Evolutionary conservation across 23 red algal genomes (phyloP), one percentile per base, ranked within the genome.

Genomic region (Gracilaria gracilis): DNA sequence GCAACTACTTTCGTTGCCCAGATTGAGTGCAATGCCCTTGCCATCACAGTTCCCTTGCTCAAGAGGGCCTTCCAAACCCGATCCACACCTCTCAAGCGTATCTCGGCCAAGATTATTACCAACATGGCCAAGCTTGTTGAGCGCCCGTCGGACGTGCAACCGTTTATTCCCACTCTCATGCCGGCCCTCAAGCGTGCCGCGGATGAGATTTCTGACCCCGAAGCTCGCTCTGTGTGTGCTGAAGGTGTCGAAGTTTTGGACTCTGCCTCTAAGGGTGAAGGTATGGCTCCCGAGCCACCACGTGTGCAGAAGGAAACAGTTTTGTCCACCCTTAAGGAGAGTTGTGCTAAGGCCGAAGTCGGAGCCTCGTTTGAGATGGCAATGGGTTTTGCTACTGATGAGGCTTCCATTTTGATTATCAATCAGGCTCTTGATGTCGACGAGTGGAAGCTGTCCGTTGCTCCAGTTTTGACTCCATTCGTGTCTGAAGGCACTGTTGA

Each of bases 41-140:
- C 94, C 21, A 96, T 96, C 48, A 90, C 69, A 59, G 94, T 96
- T 16, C 94, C 94, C 19, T 65, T 96, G 17, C 87, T 96, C 8
- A 96, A 96, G 87, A 54, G 94, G 21, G 94, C 86, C 23, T 96
- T 96, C 94, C 94, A 96, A 40, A 90, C 75, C 35, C 80, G 94
- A 27, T 91, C 88, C 46, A 96, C 94, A 3, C 75, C 94, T 20
- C 66, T 96, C 34, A 96, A 88, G 87, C 87, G 94, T 81, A 91
- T 96, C 44, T 96, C 86, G 17, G 94, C 94, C 40, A 90, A 89
- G 70, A 96, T 96, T 79, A 91, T 96, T 66, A 84, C 87, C 16
- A 96, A 96, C 83, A 96, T 96, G 94, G 94, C 94, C 24, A 96
- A 96, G 85, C 62, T 96, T 38, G 94, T 96, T n/a, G 94, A 96